These are phyloP conservation scores for Populus hybrid DNA, from an alignment of 441 rosid genomes.

Conservation along the genomic window DNA sequence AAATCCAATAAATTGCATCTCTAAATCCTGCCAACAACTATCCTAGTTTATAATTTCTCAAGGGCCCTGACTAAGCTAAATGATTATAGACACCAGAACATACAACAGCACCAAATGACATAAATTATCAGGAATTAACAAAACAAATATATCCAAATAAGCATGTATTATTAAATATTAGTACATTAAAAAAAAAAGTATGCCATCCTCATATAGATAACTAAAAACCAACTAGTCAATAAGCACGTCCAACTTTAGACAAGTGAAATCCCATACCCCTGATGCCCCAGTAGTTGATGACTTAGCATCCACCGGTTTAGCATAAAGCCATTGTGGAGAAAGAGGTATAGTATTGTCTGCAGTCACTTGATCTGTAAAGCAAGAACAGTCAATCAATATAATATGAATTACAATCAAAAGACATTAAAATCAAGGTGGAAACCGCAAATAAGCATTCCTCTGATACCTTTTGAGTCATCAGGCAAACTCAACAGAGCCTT, in stretches of 20 bases:
- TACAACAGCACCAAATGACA: neutral
- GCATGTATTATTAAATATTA: neutral
- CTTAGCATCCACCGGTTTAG: constrained; percentile 23
- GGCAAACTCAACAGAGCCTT: constrained; percentile 23
- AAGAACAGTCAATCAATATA: neutral
- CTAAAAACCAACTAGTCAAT: neutral
- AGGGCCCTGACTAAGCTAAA: neutral
- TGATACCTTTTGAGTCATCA: constrained; percentile 47
- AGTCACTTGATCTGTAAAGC: constrained; percentile 51
- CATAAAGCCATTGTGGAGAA: constrained; percentile 92
- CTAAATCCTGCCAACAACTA: neutral
- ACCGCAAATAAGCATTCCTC: neutral
- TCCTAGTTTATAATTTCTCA: neutral
- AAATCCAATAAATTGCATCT: neutral
- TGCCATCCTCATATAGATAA: neutral
- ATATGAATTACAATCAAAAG: neutral
- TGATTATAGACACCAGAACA: neutral
- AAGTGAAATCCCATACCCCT: constrained; percentile 2
- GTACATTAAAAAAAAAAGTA: neutral
- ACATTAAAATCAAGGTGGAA: neutral
- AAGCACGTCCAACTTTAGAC: neutral
- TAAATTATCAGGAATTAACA: neutral
- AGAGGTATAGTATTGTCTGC: constrained; percentile 81
- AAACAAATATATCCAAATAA: neutral
- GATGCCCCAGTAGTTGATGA: constrained; percentile 6